Evolutionary conservation across 208 protist species (phyloP).

Genomic region (Trichomonas tenax): DNA sequence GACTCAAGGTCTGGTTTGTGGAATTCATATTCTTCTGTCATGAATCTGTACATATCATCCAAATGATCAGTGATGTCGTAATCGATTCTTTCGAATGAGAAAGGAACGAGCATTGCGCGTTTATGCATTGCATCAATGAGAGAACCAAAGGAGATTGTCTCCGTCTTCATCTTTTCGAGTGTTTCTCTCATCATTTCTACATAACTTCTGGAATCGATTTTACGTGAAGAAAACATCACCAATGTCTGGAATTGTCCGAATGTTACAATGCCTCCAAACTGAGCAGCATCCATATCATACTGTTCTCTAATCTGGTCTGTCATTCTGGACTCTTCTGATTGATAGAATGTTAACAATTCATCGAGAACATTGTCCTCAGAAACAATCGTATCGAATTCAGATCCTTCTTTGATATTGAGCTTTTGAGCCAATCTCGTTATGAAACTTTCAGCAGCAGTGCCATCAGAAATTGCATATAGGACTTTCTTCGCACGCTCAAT

Average conservation of each 20-base stretch:
- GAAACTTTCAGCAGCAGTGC: not conserved
- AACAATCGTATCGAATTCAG: not conserved
- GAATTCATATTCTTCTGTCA: not conserved
- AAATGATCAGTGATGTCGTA: not conserved
- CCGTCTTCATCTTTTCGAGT: not conserved
- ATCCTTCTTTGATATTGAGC: not conserved
- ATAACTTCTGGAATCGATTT: not conserved
- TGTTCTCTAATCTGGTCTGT: not conserved
- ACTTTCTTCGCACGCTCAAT: not conserved
- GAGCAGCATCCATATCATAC: not conserved
- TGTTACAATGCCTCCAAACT: not conserved
- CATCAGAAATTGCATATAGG: not conserved
- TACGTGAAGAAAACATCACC: not conserved
- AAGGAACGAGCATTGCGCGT: not conserved
- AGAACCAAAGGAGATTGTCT: not conserved
- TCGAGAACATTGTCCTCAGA: not conserved
- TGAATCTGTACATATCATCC: not conserved
- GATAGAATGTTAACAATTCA: not conserved
- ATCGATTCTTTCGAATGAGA: not conserved
- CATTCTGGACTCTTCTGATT: not conserved
- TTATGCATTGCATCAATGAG: constrained; percentile 3
- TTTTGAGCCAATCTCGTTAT: not conserved
- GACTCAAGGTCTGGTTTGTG: not conserved
- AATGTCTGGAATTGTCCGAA: constrained; percentile 4
- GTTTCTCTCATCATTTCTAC: not conserved